These are phyloP conservation scores for Tetragonia tetragonoides DNA, from an alignment of 148 eudicot species.

Conservation along the genomic window DNA sequence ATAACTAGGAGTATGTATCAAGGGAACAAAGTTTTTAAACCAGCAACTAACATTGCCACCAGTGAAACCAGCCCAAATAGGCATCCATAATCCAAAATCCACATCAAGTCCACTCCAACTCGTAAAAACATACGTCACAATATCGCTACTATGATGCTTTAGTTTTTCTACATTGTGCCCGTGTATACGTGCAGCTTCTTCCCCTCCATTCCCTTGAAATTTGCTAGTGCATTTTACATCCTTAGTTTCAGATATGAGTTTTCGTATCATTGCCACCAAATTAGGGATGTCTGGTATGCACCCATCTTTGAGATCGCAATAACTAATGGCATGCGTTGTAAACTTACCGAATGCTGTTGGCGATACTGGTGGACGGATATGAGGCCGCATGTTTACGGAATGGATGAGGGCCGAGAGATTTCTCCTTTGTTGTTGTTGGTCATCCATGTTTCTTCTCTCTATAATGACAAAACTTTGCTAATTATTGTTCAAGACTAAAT, in stretches of 20 bases:
- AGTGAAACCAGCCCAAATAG: conserved; percentile 13
- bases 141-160: background rate
- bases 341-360: conserved; percentile 15
- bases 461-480: too few species aligned
- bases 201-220: conserved; percentile 9
- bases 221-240: background rate
- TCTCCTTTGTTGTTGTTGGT: background rate
- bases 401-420: conserved; percentile 13
- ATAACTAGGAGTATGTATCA: conserved; percentile 16
- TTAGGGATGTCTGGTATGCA: background rate
- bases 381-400: conserved; percentile 26
- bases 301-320: background rate
- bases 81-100: conserved; percentile 22
- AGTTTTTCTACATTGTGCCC: conserved; percentile 37
- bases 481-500: too few species aligned
- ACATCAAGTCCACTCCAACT: conserved; percentile 16
- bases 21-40: conserved; percentile 14
- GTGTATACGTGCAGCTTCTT: conserved; percentile 1
- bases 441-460: background rate
- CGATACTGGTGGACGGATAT: conserved; percentile 16
- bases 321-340: conserved; percentile 14
- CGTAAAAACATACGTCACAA: conserved; percentile 3
- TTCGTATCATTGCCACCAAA: conserved; percentile 1
- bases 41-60: conserved; percentile 5
- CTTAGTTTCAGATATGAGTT: conserved; percentile 13